Base-by-base conservation (phyloP, 2,329 filamentous ascomycete genomes). In the Fusarium lyarnte region DNA sequence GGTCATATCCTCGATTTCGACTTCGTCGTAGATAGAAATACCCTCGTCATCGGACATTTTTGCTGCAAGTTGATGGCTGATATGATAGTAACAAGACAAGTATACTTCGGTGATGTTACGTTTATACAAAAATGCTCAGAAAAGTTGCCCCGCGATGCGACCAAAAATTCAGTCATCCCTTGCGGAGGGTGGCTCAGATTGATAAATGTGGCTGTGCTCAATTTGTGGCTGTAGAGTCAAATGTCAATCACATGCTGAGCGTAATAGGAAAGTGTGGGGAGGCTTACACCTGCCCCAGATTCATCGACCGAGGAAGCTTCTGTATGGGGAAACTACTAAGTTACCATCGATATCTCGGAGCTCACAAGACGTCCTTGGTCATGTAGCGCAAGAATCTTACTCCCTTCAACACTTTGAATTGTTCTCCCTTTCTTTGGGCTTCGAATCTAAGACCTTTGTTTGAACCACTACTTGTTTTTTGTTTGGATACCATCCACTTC, bases 1-100 rank as follows among this genome's bases (percentile, higher is more conserved):
- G 78, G 93, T 96, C 94, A 98, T 97, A 84, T 99, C 96, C 82
- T 98, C 95, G 85, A 98, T 98, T 82, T 98, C 95, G 83, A 98
- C 95, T 83, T 98, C 95, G 79, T 98, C 95, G 86, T 98, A 98
- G 81, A 97, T 93, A 75, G 92, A 90, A 63, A 92, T 82, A 38
- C 85, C 84, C 58, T 89, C 87, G 73, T 92, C 88, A 79, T 91
- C 90, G 39, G 90, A 86, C 89, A 91, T 91, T 63, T 74, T 84
- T 61, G 47, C 33, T 29, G 35, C 36, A 47, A 17, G 52, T 58
- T 53, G 36, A 36, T 31, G 23, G 31, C 41, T 46, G 29, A 9
- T 36, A 39, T 45, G 27, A n/a, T 51, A n/a, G 51, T 45, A 39
- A 42, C 42, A 29, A 43, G 46, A 59, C 14, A 60, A 29, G 21